These are phyloP conservation scores for Phytophthora cajani DNA, from an alignment of 352 stramenopile species.

Conservation along the genomic window DNA sequence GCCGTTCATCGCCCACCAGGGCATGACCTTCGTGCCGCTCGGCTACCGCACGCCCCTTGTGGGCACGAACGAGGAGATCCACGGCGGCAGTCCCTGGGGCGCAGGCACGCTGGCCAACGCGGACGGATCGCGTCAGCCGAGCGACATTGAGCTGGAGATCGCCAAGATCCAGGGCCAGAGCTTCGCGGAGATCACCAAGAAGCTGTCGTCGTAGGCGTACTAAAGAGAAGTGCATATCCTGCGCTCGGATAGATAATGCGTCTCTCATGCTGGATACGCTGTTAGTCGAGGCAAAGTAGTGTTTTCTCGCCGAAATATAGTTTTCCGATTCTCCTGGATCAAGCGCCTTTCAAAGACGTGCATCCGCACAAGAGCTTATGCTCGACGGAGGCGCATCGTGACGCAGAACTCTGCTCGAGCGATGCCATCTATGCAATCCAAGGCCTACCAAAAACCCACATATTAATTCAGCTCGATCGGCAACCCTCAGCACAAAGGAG, in stretches of 20 bases:
- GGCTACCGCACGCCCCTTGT: slow-evolving; percentile 58
- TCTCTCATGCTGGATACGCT: too few species aligned
- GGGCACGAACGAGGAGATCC: slow-evolving; percentile 63
- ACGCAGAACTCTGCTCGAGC: slow-evolving; percentile 30
- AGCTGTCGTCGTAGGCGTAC: slow-evolving; percentile 44
- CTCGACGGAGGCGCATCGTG: slow-evolving; percentile 21
- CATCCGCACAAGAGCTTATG: slow-evolving; percentile 28
- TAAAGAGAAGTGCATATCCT: too few species aligned
- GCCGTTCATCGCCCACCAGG: slow-evolving; percentile 85
- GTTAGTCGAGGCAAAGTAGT: too few species aligned
- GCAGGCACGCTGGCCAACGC: slow-evolving; percentile 75
- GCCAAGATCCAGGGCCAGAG: slow-evolving; percentile 75
- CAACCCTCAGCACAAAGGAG: background rate
- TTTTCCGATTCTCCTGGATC: slow-evolving; percentile 15
- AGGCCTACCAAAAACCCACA: slow-evolving; percentile 9
- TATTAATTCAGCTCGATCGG: background rate
- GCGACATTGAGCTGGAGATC: slow-evolving; percentile 75
- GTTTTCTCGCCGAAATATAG: too few species aligned
- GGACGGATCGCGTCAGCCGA: slow-evolving; percentile 82
- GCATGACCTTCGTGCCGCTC: slow-evolving; percentile 88
- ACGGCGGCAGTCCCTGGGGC: slow-evolving; percentile 75
- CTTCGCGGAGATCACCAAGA: slow-evolving; percentile 82
- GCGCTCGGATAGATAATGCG: too few species aligned
- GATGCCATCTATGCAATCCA: slow-evolving; percentile 33
- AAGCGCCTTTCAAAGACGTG: slow-evolving; percentile 38